Base-by-base conservation (phyloP, 2,329 filamentous ascomycete genomes). In the Aureobasidium lini region DNA sequence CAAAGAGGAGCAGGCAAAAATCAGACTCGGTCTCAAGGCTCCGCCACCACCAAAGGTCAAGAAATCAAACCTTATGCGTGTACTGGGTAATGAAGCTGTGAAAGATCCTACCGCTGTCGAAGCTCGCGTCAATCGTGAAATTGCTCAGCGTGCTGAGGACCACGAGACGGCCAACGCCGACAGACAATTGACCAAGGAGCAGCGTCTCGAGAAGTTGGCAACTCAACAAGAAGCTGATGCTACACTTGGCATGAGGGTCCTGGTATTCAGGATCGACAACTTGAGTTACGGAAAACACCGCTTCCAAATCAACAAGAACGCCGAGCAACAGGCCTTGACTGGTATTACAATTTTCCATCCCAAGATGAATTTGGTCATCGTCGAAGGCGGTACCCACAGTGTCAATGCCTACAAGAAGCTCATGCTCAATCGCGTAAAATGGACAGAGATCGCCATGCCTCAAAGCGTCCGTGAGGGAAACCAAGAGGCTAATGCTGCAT, bases 31-130 rank as follows among this genome's bases (percentile, higher is more conserved):
- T 18, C 81, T 99, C 13, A 87, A 93, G 62, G 90, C 92, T 3
- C 90, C 93, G 18, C 91, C 92, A 31, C 88, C 92, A 29, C 93
- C 94, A 10, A 99, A 97, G 75, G 90, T 99, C 66, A 97, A 96
- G 76, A 95, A 95, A 74, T 89, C 88, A 60, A 99, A 99, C 72
- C 83, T 99, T 70, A 99, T 99, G 94, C 87, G 92, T 60, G 94
- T 99, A 32, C 81, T 96, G 59, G 94, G 94, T 63, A 90, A 96
- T 70, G 87, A 90, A 73, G 87, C 87, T 16, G 93, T 99, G 65
- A 95, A 96, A 70, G 94, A 99, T 74, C 94, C 94, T 6, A 99
- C 95, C 0, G 94, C 94, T 4, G 94, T 99, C 47, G 94, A 99
- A 75, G 90, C 91, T 53, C 86, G 90, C 28, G 94, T 99, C 54